Base-by-base conservation (phyloP, 768 basidiomycete genomes). In the Boletus coccyginus region DNA sequence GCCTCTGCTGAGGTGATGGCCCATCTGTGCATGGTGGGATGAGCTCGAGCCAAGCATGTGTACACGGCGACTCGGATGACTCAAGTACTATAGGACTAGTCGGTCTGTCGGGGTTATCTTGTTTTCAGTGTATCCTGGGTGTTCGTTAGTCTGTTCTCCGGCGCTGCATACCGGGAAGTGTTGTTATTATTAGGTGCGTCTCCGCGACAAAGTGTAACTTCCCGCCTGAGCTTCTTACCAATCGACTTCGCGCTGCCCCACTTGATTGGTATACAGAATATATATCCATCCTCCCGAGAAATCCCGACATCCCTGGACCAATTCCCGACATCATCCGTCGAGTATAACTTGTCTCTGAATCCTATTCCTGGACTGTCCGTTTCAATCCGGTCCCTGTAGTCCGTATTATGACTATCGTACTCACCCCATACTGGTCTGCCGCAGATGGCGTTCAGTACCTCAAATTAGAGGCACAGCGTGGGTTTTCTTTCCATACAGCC, bases 361-460 rank as follows among this genome's bases (percentile, higher is more conserved):
- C 27, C 27, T 27, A 5, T 35, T n/a, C 43, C 19, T 38, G 19
- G 17, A 35, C 21, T 13, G 19, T 14, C 41, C 40, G 16, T 5
- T 33, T 19, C 41, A 10, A 27, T 14, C 41, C 40, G 19, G 7
- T 33, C 19, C 41, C 27, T 47, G 29, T 29, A 11, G 27, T 56
- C 16, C 40, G 21, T 31, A 31, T 50, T 7, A 85, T 85, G 84
- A 83, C 84, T 8, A 75, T 84, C 60, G 70, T 83, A 47, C 81
- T 91, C 57, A 89, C 83, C 33, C 90, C 88, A 13, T 87, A 86
- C 76, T 87, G 81, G 82, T 73, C 67, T 14, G 72, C 74, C 35
- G 31, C 69, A 56, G 81, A 88, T 63, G 88, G 86, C 52, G 77
- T 82, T 54, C 88, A 90, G 63, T 88, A 81, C 70, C 81, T 92